Conservation (phyloP, 2,329 filamentous ascomycete genomes). For the Capronia epimyces region DNA sequence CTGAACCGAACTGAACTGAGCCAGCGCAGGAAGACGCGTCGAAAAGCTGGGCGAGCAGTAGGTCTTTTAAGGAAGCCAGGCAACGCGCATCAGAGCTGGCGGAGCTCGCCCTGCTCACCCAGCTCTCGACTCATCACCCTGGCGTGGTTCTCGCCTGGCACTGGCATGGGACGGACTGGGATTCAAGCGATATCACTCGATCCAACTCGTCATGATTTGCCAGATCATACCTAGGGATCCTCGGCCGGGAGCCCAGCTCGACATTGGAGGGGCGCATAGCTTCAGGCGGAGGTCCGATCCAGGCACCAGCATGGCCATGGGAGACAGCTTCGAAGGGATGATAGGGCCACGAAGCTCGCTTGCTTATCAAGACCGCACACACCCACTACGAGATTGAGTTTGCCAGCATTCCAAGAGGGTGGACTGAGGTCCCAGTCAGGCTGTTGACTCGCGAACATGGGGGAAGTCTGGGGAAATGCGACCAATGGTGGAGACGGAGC, state of each 20-base stretch:
- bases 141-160: not conserved
- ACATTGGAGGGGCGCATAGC: constrained; percentile 5
- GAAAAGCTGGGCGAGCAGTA: not conserved
- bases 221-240: not conserved
- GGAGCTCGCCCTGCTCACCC: constrained; percentile 1
- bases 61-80: constrained; percentile 5
- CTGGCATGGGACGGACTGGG: constrained; percentile 10
- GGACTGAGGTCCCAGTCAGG: not conserved
- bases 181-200: constrained; percentile 21
- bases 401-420: constrained; percentile 9
- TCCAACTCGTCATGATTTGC: constrained; percentile 6
- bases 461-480: constrained; percentile 7
- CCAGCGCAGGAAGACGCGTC: constrained; percentile 3
- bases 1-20: no score
- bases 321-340: not conserved
- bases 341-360: constrained; percentile 5
- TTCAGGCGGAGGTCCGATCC: constrained; percentile 7
- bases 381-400: constrained; percentile 9
- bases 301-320: constrained; percentile 15
- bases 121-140: no score
- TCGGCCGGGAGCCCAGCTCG: constrained; percentile 2
- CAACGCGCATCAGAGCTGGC: constrained; percentile 15
- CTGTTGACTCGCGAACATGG: not conserved
- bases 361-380: constrained; percentile 14
- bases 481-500: constrained; percentile 21